Evolutionary conservation across 352 stramenopile species (phyloP).

Genomic region (Phytophthora megakarya): DNA sequence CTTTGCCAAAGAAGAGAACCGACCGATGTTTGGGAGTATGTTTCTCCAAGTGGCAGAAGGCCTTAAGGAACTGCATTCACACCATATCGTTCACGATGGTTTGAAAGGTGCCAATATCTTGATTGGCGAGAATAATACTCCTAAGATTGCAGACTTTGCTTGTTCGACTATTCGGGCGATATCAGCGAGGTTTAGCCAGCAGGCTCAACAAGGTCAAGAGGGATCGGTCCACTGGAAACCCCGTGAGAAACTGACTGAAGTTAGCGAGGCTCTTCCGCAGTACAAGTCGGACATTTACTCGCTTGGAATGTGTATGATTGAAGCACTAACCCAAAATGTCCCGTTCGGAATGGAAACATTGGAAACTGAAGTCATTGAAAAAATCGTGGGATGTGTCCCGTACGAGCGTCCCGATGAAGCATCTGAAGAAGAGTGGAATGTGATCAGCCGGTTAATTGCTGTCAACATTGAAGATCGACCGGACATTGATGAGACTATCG

Average conservation of each 20-base stretch:
- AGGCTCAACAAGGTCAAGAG: not conserved
- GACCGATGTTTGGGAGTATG: constrained; percentile 14
- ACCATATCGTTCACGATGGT: constrained; percentile 68
- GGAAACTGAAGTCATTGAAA: constrained; percentile 2
- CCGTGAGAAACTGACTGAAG: constrained; percentile 9
- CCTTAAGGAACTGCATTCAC: constrained; percentile 57
- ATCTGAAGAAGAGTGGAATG: not conserved
- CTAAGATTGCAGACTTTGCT: constrained; percentile 33
- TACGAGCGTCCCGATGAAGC: constrained; percentile 3
- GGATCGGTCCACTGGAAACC: constrained; percentile 27
- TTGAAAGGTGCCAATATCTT: constrained; percentile 86
- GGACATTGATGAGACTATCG: not conserved
- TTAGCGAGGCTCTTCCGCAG: not conserved
- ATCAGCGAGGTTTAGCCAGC: not conserved
- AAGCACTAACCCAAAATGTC: constrained; percentile 18
- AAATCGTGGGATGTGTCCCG: not conserved
- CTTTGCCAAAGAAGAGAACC: constrained; percentile 10
- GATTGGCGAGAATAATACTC: constrained; percentile 40
- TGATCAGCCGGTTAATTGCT: not conserved
- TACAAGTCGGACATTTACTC: constrained; percentile 32
- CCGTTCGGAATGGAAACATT: constrained; percentile 16
- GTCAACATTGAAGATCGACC: not conserved
- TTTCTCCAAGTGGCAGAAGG: constrained; percentile 40
- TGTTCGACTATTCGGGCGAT: constrained; percentile 10
- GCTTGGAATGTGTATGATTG: constrained; percentile 45